Evolutionary conservation across 495 filamentous ascomycete species (phyloP), one percentile per base, ranked within the genome.

Genomic region (Xylaria castorea): DNA sequence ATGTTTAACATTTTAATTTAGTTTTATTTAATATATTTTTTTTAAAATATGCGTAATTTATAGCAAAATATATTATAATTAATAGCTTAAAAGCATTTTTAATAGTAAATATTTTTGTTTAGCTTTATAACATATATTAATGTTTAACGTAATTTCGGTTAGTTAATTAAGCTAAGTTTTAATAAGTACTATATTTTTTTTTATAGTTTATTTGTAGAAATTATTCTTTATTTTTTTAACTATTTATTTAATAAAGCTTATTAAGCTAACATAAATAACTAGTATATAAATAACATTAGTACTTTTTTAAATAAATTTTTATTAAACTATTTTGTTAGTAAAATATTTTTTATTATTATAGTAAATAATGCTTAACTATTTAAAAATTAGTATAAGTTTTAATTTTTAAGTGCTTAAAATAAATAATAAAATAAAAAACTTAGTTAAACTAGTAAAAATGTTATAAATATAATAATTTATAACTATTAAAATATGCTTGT

Each of bases 361-460:
- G 20, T 60, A 60, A 8, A 36, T 9, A 3, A 60, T 0, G 0
- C n/a, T 60, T 14, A 60, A 5, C 30, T 60, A 60, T 18, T 6
- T 60, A 18, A 60, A 60, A 36, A 34, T 60, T 12, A 60, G 36
- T 5, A 9, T 16, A 57, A n/a, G 46, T 67, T 51, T 25, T n/a
- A 25, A 46, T 8, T 50, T 48, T 5, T 34, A 71, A 30, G 27
- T 58, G 20, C n/a, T 60, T 18, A 34, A 18, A 20, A 60, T 36
- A 36, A 32, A 34, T 25, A 32, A 32, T 32, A 60, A 60, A 60
- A 36, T 32, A 60, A 2, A 0, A 27, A 32, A 32, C 36, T 18
- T 30, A 22, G 9, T 36, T 40, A 68, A 67, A 18, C 44, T 38
- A 68, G 12, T 48, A 64, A 40, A 42, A 68, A 69, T 64, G 36